These are phyloP conservation scores for Calonectria honghensis DNA, from an alignment of 2,329 filamentous ascomycete genomes.

Conservation along the genomic window DNA sequence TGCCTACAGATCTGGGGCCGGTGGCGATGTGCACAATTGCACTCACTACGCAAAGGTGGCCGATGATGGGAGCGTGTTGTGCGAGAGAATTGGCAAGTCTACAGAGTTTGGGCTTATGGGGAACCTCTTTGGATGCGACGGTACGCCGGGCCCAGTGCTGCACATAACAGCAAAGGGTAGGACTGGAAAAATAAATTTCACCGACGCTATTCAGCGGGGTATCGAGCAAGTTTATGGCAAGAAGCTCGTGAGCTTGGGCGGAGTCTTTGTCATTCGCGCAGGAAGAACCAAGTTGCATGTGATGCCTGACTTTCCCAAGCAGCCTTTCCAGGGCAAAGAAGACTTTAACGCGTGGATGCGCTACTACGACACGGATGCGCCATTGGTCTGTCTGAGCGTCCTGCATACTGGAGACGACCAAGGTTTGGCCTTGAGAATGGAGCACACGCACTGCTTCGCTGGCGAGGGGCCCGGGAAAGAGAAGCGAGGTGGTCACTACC, in stretches of 20 bases:
- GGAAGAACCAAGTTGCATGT: slow-evolving; percentile 64
- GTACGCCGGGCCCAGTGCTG: slow-evolving; percentile 58
- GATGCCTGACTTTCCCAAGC: slow-evolving; percentile 66
- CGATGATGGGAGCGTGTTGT: slow-evolving; percentile 41
- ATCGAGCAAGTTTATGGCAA: slow-evolving; percentile 59
- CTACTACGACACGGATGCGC: slow-evolving; percentile 61
- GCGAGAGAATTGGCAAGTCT: slow-evolving; percentile 51
- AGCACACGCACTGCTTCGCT: slow-evolving; percentile 69
- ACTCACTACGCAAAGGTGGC: slow-evolving; percentile 56
- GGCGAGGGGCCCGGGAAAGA: slow-evolving; percentile 43
- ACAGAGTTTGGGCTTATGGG: slow-evolving; percentile 65
- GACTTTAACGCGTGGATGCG: slow-evolving; percentile 63
- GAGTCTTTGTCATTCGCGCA: slow-evolving; percentile 62
- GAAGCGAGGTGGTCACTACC: slow-evolving; percentile 66
- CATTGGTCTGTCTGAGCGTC: slow-evolving; percentile 63
- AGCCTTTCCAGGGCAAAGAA: slow-evolving; percentile 55
- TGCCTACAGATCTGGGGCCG: slow-evolving; percentile 53
- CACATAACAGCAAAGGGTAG: slow-evolving; percentile 60
- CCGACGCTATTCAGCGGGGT: slow-evolving; percentile 57
- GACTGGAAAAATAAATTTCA: slow-evolving; percentile 55
- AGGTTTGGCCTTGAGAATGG: slow-evolving; percentile 63
- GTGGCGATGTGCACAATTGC: slow-evolving; percentile 50
- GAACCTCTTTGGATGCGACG: slow-evolving; percentile 63
- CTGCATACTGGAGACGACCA: slow-evolving; percentile 64
- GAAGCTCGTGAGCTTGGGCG: slow-evolving; percentile 62